phyloP scores from a whole-genome alignment of 495 filamentous ascomycete genomes.

The Aspergillus haitiensis region DNA sequence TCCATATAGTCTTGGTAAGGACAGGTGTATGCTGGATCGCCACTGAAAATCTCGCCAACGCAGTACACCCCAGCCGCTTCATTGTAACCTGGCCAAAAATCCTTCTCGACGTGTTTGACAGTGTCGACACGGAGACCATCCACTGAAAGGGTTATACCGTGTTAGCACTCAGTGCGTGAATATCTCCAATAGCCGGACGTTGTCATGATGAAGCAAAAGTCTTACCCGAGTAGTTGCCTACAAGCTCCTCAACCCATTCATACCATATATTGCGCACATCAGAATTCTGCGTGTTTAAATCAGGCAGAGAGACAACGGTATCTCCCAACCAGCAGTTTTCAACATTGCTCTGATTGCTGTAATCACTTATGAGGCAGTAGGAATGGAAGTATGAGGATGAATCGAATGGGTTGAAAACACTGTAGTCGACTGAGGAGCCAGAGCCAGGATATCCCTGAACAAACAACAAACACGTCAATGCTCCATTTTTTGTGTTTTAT shows the following conservation, averaged over 20 bases:
- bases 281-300: conserved; percentile 64
- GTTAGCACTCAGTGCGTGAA: not conserved
- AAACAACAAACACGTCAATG: not conserved
- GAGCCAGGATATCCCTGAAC: conserved; percentile 56
- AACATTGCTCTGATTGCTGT: conserved; percentile 52
- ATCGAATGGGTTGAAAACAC: conserved; percentile 64
- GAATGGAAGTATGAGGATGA: conserved; percentile 63
- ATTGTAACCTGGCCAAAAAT: conserved; percentile 67
- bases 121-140: conserved; percentile 81
- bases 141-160: conserved; percentile 34
- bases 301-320: conserved; percentile 60
- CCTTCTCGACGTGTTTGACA: conserved; percentile 67
- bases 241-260: conserved; percentile 58
- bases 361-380: conserved; percentile 63
- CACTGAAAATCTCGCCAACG: conserved; percentile 67
- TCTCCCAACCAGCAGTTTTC: conserved; percentile 66
- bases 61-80: conserved; percentile 68
- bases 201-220: not conserved
- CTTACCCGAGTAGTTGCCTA: conserved; percentile 59
- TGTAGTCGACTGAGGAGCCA: conserved; percentile 58
- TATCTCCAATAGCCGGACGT: no score
- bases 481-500: not conserved
- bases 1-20: conserved; percentile 62
- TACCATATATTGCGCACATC: conserved; percentile 60
- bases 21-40: conserved; percentile 59